Base-by-base conservation (phyloP, 768 basidiomycete species). In the Leccinum ochraceum region DNA sequence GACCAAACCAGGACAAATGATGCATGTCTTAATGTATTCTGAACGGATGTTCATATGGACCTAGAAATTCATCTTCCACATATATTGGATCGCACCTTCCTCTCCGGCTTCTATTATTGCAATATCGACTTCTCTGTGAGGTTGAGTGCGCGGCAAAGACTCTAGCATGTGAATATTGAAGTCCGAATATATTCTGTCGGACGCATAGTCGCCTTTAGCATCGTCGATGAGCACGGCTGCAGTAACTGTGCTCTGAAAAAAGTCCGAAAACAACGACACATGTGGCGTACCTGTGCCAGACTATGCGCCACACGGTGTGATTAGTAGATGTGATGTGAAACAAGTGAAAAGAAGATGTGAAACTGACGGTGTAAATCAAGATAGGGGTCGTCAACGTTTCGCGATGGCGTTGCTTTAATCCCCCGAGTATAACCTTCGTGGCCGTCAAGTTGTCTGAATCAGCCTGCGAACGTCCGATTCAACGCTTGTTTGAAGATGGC, bases 291-390 rank as follows among this genome's bases (percentile, higher is more conserved):
- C 80, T 48, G 78, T 80, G 10, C 83, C 81, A 58, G 83, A 84
- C 80, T 84, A 55, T 14, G 7, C 8, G 3, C 2, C 42, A 42
- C n/a, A 42, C 7, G 11, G 22, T 60, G 28, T 37, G 49, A 62
- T 73, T 63, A 59, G 62, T 34, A 22, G 16, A 42, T 17, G 22
- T 28, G 44, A 61, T 59, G 49, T 55, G 48, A 62, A 58, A 54
- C 59, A 53, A 8, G 50, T 20, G 24, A 22, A 7, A 28, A 37
- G 5, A 42, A 16, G 6, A 53, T 16, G 13, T 36, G 22, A 51
- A n/a, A 67, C 83, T 58, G 61, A 86, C 86, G 0, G 86, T 87
- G 68, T 89, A 83, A 46, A 89, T 86, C 46, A 84, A 77, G 53
- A 78, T 75, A 13, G 84, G 78, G 10, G 70, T 64, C 2, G 66